Evolutionary conservation across 2,329 filamentous ascomycete genomes (phyloP).

Genomic region (Neofusicoccum umdonicola): DNA sequence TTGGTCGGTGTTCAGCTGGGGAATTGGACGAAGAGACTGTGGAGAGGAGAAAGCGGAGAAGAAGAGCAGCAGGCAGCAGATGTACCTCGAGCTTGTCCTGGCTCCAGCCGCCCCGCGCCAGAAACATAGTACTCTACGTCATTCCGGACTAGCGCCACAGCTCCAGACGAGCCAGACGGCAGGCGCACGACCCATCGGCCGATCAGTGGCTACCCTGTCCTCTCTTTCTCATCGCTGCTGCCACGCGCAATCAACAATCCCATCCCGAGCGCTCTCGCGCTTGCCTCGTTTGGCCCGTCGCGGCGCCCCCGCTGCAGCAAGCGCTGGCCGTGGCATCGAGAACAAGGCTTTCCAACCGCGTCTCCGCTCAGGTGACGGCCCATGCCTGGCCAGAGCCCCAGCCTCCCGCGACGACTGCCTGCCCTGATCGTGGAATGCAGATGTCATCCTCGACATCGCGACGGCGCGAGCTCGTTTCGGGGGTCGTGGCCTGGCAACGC

Average conservation of each 20-base stretch:
- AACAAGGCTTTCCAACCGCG: neutral
- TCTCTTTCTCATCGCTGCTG: neutral
- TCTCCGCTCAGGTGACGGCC: neutral
- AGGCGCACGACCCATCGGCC: neutral
- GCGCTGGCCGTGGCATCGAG: neutral
- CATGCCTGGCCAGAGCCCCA: neutral
- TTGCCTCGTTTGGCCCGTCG: neutral
- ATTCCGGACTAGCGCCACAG: neutral
- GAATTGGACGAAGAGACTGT: neutral
- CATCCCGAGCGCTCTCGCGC: neutral
- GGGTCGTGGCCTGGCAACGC: neutral
- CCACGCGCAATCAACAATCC: slow-evolving; percentile 1
- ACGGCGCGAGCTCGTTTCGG: neutral
- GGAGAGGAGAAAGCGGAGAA: slow-evolving; percentile 6
- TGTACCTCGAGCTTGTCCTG: neutral
- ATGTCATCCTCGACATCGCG: slow-evolving; percentile 1
- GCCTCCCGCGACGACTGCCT: neutral
- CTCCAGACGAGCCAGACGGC: neutral
- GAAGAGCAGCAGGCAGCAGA: slow-evolving; percentile 1
- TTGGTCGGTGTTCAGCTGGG: neutral
- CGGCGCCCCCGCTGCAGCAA: neutral
- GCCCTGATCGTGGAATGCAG: slow-evolving; percentile 7
- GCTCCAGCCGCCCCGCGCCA: slow-evolving; percentile 5
- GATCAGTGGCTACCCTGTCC: neutral
- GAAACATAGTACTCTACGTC: slow-evolving; percentile 5